phyloP scores from a whole-genome alignment of 257 asterid species.

The Oldenlandia corymbosa region DNA sequence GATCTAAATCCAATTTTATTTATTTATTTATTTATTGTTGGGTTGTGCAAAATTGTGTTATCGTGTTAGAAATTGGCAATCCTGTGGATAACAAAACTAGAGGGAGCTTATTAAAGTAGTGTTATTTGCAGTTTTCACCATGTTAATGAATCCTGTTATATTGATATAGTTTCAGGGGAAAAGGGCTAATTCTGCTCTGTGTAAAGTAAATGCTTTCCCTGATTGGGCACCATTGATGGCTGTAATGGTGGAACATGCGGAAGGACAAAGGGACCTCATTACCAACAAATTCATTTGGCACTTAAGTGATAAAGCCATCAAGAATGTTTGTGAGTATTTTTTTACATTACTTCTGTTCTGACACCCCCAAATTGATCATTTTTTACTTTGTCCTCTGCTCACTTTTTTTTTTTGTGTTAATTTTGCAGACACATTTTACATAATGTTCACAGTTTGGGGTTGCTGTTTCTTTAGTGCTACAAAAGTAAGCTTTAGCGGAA shows the following conservation, averaged over 20 bases:
- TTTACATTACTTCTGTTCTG: too few species aligned
- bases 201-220: conserved; percentile 48
- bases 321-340: conserved; percentile 60
- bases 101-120: too few species aligned
- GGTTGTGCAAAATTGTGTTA: too few species aligned
- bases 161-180: too few species aligned
- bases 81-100: too few species aligned
- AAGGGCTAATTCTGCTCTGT: too few species aligned
- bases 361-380: neutral
- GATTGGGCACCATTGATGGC: conserved; percentile 94
- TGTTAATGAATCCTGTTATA: too few species aligned
- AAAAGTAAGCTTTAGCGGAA: conserved; percentile 34
- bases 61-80: too few species aligned
- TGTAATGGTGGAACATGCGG: conserved; percentile 66
- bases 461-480: conserved; percentile 78
- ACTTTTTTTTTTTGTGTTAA: neutral
- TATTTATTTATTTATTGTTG: too few species aligned
- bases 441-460: conserved; percentile 88
- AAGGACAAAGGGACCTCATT: conserved; percentile 75
- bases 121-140: too few species aligned
- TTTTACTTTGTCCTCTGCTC: neutral
- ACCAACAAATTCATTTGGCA: conserved; percentile 93
- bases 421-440: conserved; percentile 55
- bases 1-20: too few species aligned
- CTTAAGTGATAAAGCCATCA: conserved; percentile 71